Percentiles rank a stretch among this genome's conserved stretches.
These are phyloP conservation scores for Xerocomus amazonicus DNA, from an alignment of 1,284 basidiomycete genomes.

Conservation along the genomic window DNA sequence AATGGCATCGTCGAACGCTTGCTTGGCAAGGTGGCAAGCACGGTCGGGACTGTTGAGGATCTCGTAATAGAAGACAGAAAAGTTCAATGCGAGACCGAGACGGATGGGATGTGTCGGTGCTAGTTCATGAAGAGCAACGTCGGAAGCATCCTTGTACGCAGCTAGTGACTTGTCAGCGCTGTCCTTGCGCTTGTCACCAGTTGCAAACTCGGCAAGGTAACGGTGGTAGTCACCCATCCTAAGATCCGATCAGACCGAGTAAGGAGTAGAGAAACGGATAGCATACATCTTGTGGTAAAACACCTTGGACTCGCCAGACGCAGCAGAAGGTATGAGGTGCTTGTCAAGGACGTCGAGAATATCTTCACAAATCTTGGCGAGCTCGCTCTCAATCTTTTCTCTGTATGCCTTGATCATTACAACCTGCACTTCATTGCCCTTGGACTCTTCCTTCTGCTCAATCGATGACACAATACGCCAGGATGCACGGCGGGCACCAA, in stretches of 20 bases:
- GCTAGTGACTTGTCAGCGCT: conserved; percentile 98
- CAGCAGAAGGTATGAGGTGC: conserved; percentile 98
- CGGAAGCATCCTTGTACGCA: conserved; percentile 99
- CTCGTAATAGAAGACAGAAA: conserved; percentile 99
- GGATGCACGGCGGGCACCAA: conserved; percentile 97
- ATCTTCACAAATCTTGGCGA: conserved; percentile 99
- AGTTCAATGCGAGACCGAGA: conserved; percentile 98
- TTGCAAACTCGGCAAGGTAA: conserved; percentile 99
- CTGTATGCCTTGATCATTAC: conserved; percentile 99
- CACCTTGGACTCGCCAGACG: conserved; percentile 98
- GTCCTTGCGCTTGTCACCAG: conserved; percentile 98
- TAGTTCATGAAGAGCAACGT: conserved; percentile 96
- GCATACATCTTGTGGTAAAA: conserved; percentile 99
- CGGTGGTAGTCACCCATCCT: conserved; percentile 99
- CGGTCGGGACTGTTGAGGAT: conserved; percentile 99
- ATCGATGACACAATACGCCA: conserved; percentile 99
- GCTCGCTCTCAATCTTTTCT: conserved; percentile 97
- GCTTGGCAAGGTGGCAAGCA: conserved; percentile 99
- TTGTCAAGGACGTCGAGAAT: conserved; percentile 98
- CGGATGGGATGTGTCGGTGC: conserved; percentile 99
- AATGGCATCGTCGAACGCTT: conserved; percentile 99
- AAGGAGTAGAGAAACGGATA: background rate
- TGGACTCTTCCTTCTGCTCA: conserved; percentile 99
- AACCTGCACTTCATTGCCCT: conserved; percentile 98
- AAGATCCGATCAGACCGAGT: conserved; percentile 1